Evolutionary conservation across 2,329 filamentous ascomycete genomes (phyloP), one percentile per base, ranked within the genome.

Genomic region (Lithohypha guttulata): DNA sequence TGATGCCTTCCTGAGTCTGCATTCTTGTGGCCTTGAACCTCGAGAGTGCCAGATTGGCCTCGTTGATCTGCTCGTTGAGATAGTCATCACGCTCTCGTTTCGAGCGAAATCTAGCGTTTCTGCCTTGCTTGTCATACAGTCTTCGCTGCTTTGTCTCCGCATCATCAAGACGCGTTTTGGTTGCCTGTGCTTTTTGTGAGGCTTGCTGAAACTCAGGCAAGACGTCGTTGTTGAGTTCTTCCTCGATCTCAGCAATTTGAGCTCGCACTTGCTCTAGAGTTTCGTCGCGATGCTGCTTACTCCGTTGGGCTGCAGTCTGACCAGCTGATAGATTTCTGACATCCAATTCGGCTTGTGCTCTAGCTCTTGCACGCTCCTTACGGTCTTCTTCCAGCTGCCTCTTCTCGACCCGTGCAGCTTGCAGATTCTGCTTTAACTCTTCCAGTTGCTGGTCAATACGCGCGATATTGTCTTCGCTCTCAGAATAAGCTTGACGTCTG

Each of bases 91-190:
- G 79, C 56, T 96, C 85, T 6, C 75, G 73, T 65, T 94, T 94
- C 58, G 77, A 93, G 55, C 73, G 81, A 60, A 94, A 98, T 46
- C 85, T 81, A 13, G 82, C 81, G 49, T 82, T 86, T 31, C 89
- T 80, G 29, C 81, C 85, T 61, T 98, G 89, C 59, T 98, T 98
- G 35, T 83, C 84, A 55, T 93, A 84, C 6, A 98, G 72, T 25
- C 87, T 79, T 48, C 82, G 77, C 28, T 84, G 73, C 4, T 75
- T 72, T 6, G 79, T 79, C 53, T 93, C 82, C 0, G 81, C 81
- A 34, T 81, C 70, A 32, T 86, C 81, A 8, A 96, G 69, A 43
- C 81, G 76, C 40, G 79, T 69, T 53, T 79, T 80, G 19, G 84
- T 67, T 11, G 75, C 71, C 11, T 72, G 70, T 56, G 95, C 91